Conservation (phyloP, 2,329 filamentous ascomycete species). For the Colletotrichum orchidophilum region DNA sequence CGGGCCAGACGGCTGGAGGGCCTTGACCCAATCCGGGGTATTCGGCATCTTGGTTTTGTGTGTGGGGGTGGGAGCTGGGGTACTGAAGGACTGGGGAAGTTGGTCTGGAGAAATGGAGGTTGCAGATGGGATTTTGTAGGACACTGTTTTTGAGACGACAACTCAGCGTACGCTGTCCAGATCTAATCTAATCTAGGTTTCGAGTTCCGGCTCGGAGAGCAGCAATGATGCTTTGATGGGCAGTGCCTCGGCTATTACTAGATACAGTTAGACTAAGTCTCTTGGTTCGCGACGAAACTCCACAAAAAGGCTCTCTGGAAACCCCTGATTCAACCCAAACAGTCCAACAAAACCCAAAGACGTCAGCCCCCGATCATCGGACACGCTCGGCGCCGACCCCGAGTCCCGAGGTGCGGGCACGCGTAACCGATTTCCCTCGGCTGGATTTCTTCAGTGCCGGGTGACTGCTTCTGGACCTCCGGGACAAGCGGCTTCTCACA, state of each 20-base stretch:
- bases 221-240: constrained; percentile 19
- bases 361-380: constrained; percentile 19
- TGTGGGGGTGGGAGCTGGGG: neutral
- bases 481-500: neutral
- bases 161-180: constrained; percentile 17
- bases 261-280: constrained; percentile 18
- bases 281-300: constrained; percentile 9
- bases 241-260: constrained; percentile 24
- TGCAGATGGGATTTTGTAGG: constrained; percentile 18
- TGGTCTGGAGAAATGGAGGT: neutral
- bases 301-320: neutral
- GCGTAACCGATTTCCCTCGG: neutral
- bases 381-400: constrained; percentile 15
- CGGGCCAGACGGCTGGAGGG: constrained; percentile 59
- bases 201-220: constrained; percentile 18
- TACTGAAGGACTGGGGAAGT: neutral
- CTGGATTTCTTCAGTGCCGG: neutral
- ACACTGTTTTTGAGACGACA: neutral
- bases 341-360: neutral
- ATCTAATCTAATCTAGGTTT: constrained; percentile 17
- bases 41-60: constrained; percentile 21
- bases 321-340: neutral
- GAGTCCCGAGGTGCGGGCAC: neutral
- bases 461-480: neutral
- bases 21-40: constrained; percentile 37